A percentile compares a stretch with the other conserved stretches of the same genome.
Evolutionary conservation across 2,329 filamentous ascomycete genomes (phyloP).

Genomic region (Ambrosiella xylebori): DNA sequence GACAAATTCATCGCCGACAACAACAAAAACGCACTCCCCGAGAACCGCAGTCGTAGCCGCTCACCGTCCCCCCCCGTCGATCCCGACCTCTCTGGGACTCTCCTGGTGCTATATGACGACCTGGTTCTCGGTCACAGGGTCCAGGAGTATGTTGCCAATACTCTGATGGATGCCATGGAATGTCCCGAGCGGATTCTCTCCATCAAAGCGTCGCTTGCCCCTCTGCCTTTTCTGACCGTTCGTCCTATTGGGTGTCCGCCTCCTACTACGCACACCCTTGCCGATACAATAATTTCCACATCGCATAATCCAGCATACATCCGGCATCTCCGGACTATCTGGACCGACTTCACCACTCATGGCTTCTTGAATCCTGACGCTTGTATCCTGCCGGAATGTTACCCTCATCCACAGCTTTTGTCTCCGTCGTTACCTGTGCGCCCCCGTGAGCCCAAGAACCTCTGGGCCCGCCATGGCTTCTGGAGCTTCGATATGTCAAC

Average conservation of each 20-base stretch:
- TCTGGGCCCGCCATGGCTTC: constrained; percentile 15
- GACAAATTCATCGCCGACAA: background rate
- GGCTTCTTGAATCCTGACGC: constrained; percentile 14
- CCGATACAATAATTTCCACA: constrained; percentile 4
- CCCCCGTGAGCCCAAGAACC: constrained; percentile 4
- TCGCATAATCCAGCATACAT: constrained; percentile 15
- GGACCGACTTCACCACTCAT: constrained; percentile 10
- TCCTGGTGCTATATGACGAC: constrained; percentile 6
- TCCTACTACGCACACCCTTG: constrained; percentile 3
- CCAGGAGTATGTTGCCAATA: constrained; percentile 7
- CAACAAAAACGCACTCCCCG: background rate
- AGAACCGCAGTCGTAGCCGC: background rate
- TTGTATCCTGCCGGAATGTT: constrained; percentile 17
- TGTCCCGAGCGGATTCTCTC: constrained; percentile 6
- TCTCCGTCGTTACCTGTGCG: constrained; percentile 3
- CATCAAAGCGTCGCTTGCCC: constrained; percentile 2
- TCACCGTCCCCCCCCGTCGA: background rate
- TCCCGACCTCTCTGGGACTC: background rate
- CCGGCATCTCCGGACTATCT: constrained; percentile 14
- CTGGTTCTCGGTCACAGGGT: constrained; percentile 5
- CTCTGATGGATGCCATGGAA: constrained; percentile 7
- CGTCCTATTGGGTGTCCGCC: constrained; percentile 1
- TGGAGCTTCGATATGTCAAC: constrained; percentile 17
- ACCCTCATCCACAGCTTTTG: constrained; percentile 10
- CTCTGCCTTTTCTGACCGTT: constrained; percentile 4